These are phyloP conservation scores for Abrus pulchellus DNA, from an alignment of 306 rosid genomes.

Conservation along the genomic window DNA sequence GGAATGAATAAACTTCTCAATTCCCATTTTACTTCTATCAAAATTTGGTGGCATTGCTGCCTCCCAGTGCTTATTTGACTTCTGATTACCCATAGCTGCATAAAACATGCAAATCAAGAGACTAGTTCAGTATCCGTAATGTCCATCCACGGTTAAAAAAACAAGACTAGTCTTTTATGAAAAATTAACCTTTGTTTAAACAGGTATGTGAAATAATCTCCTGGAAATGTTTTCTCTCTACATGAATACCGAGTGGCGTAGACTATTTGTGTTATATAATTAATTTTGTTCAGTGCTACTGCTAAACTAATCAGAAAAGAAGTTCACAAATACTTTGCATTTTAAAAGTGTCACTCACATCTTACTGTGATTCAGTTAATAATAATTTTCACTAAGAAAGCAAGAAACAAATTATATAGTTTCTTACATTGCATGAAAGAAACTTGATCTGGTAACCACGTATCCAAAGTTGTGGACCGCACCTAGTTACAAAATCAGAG, in stretches of 20 bases:
- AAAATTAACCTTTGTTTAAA: not conserved
- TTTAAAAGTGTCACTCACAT: not conserved
- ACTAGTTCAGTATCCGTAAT: conserved; percentile 34
- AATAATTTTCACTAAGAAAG: conserved; percentile 26
- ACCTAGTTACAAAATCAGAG: conserved; percentile 64
- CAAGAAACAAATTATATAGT: conserved; percentile 18
- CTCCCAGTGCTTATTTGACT: conserved; percentile 84
- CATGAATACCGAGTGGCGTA: not conserved
- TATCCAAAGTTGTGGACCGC: conserved; percentile 91
- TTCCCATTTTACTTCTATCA: conserved; percentile 59
- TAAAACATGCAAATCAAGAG: conserved; percentile 37
- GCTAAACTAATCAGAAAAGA: not conserved
- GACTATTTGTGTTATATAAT: not conserved
- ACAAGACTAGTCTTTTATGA: not conserved
- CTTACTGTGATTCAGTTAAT: not conserved
- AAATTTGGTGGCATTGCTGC: conserved; percentile 62
- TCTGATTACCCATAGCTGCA: conserved; percentile 78
- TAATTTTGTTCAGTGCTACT: not conserved
- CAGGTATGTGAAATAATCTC: not conserved
- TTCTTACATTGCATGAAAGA: conserved; percentile 90
- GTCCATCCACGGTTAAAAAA: conserved; percentile 18
- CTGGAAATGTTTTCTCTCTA: not conserved
- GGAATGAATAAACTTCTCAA: conserved; percentile 68
- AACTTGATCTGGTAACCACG: conserved; percentile 94
- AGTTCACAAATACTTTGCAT: not conserved